Evolutionary conservation across 352 stramenopile species (phyloP).

Genomic region (Globisporangium lucens): DNA sequence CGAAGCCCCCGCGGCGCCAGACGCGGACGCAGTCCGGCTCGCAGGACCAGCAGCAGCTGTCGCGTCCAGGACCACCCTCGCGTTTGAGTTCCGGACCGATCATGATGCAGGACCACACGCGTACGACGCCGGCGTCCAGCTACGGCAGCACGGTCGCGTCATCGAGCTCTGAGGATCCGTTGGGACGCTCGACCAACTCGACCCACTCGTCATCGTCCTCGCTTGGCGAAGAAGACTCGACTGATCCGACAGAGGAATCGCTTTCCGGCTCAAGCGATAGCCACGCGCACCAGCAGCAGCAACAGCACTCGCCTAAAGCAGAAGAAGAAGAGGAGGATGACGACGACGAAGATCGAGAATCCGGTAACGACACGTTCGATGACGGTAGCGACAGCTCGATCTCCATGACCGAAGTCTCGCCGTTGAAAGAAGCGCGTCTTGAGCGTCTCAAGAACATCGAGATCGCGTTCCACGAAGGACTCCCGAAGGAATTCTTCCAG

Average conservation of each 20-base stretch:
- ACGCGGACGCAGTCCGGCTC: conserved; percentile 19
- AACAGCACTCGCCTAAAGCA: conserved; percentile 11
- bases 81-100: conserved; percentile 16
- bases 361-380: conserved; percentile 24
- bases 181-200: conserved; percentile 41
- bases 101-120: conserved; percentile 15
- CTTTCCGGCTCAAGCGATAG: conserved; percentile 23
- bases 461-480: conserved; percentile 75
- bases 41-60: background rate
- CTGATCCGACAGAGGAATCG: conserved; percentile 28
- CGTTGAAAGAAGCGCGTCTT: conserved; percentile 65
- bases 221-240: conserved; percentile 36
- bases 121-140: conserved; percentile 36
- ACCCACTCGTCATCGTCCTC: conserved; percentile 36
- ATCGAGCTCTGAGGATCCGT: conserved; percentile 36
- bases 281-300: conserved; percentile 3
- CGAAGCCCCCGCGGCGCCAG: conserved; percentile 33
- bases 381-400: conserved; percentile 45
- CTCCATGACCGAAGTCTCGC: conserved; percentile 39
- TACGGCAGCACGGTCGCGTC: conserved; percentile 56
- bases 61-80: background rate
- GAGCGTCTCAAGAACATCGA: conserved; percentile 74
- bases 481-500: conserved; percentile 78
- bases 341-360: conserved; percentile 29
- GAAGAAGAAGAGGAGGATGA: conserved; percentile 26